Conservation (phyloP, 495 filamentous ascomycete genomes). For the Echria macrotheca region DNA sequence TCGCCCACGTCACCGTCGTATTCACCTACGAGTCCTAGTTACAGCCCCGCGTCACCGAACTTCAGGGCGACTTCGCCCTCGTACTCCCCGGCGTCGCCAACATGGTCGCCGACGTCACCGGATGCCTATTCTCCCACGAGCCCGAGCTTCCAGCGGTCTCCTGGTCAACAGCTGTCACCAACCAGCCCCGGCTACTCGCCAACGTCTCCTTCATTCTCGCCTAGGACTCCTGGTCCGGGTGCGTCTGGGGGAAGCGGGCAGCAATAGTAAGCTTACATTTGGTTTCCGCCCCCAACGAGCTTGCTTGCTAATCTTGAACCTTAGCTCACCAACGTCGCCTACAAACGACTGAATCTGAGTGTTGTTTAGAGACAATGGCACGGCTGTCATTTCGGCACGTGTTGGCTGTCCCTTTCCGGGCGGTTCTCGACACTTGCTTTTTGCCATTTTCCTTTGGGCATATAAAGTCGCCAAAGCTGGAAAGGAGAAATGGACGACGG, state of each 20-base stretch:
- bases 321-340: slow-evolving; percentile 32
- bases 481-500: background rate
- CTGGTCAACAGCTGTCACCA: slow-evolving; percentile 46
- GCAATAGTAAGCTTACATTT: slow-evolving; percentile 35
- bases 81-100: slow-evolving; percentile 72
- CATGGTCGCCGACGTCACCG: slow-evolving; percentile 62
- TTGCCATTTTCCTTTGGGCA: background rate
- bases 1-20: slow-evolving; percentile 67
- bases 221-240: slow-evolving; percentile 35
- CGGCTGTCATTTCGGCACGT: no score
- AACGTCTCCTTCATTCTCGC: slow-evolving; percentile 42
- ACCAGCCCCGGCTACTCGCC: slow-evolving; percentile 51
- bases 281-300: no score
- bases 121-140: slow-evolving; percentile 73
- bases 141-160: slow-evolving; percentile 60
- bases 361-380: no score
- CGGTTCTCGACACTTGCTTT: no score
- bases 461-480: background rate
- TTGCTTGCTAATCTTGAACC: slow-evolving; percentile 14
- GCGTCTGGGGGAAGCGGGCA: slow-evolving; percentile 26
- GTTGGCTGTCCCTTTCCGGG: no score
- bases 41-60: slow-evolving; percentile 62
- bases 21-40: slow-evolving; percentile 53
- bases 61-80: slow-evolving; percentile 52
- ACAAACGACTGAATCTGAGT: slow-evolving; percentile 30